Evolutionary conservation across 78 protist genomes (phyloP), one percentile per base, ranked within the genome.

Genomic region (Diacronema lutheri): DNA sequence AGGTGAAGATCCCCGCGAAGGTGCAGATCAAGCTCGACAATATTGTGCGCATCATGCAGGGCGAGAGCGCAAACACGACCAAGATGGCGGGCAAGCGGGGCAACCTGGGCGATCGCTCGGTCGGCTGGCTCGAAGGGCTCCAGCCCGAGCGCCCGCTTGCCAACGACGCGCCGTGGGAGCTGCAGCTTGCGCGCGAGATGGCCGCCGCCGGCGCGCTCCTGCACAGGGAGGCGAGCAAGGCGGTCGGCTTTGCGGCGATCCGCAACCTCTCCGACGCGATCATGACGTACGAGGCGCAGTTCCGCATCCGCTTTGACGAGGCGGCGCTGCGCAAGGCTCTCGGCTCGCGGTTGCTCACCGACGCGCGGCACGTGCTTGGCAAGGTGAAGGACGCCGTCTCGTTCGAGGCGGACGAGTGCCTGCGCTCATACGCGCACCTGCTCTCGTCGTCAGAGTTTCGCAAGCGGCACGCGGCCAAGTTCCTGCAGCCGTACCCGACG

Each of bases 111-210:
- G 79, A 38, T 21, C 3, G 13, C 20, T 33, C 79, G 58, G 13
- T 71, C 21, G 79, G 79, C 79, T 71, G 79, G 79, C 79, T 71
- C 58, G 79, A 71, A 58, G 79, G 55, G 57, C 79, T 71, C 16
- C 50, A 71, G 58, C 58, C 79, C 10, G 79, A 56, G 25, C 41
- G 41, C 58, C 41, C 41, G 9, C 50, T 71, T 35, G 57, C 25
- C 37, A 31, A 26, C 35, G 57, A 71, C 58, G 79, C 79, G 26
- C 79, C 79, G 31, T 71, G 79, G 79, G 79, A 71, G 79, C 57
- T 71, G 31, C 79, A 71, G 58, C 58, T 71, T 14, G 79, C 79
- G 31, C 41, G 41, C 50, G 79, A 71, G 79, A 37, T 71, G 57
- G 79, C 50, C 58, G 11, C 11, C 38, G 79, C 79, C 79, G 0